phyloP scores from a whole-genome alignment of 169 alveolate genomes.

The Plasmodium chabaudi region DNA sequence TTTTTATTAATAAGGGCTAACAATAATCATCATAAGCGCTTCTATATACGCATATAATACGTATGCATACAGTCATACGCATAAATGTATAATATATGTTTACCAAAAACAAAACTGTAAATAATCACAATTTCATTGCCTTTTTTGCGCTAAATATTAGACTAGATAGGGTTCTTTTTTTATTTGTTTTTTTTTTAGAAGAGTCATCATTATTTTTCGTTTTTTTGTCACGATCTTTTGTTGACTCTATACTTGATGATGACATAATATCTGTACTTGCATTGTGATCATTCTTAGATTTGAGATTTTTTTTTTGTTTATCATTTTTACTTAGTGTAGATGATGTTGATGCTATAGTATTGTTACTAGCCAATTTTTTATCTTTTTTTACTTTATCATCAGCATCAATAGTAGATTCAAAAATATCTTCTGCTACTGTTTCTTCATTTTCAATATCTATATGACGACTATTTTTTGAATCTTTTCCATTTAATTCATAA shows the following conservation, averaged over 20 bases:
- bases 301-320: conserved; percentile 14
- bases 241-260: conserved; percentile 31
- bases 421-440: neutral
- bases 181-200: conserved; percentile 49
- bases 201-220: conserved; percentile 27
- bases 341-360: conserved; percentile 9
- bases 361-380: conserved; percentile 19
- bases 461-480: conserved; percentile 14
- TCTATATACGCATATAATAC: too few species aligned
- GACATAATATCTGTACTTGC: neutral
- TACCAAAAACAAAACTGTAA: neutral
- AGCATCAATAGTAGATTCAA: conserved; percentile 5
- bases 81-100: too few species aligned
- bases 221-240: conserved; percentile 58
- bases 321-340: conserved; percentile 30
- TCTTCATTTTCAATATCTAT: conserved; percentile 27
- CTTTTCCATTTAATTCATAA: conserved; percentile 61
- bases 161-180: conserved; percentile 40
- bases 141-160: conserved; percentile 55
- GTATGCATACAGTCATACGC: too few species aligned
- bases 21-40: too few species aligned
- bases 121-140: conserved; percentile 26
- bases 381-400: conserved; percentile 38
- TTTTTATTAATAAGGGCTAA: too few species aligned
- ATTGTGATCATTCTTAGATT: conserved; percentile 12